Evolutionary conservation across 116 monocot genomes (phyloP).

Genomic region (Phalaenopsis hybrid): DNA sequence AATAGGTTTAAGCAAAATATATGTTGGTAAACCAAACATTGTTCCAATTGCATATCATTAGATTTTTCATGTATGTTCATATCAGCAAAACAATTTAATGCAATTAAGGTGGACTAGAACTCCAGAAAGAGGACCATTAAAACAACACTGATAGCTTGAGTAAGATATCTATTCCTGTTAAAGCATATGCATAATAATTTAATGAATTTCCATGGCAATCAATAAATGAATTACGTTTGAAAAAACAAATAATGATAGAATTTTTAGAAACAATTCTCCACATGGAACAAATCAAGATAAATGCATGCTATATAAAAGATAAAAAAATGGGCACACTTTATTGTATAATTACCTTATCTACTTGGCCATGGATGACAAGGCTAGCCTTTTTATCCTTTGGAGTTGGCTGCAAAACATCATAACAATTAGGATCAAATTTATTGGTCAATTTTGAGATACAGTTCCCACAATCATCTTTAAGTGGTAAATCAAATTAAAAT

Average conservation of each 20-base stretch:
- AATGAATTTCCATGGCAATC: not conserved
- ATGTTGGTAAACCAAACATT: not conserved
- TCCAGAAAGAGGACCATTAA: too few species aligned
- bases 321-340: not conserved
- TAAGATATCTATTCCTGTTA: not conserved
- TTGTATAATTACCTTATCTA: constrained; percentile 68
- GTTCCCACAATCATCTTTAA: not conserved
- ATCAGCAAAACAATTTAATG: not conserved
- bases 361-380: constrained; percentile 80
- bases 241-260: not conserved
- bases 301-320: not conserved
- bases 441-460: not conserved
- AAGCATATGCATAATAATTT: not conserved
- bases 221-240: not conserved
- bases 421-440: not conserved
- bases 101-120: not conserved
- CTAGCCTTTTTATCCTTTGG: constrained; percentile 98
- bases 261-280: not conserved
- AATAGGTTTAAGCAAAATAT: not conserved
- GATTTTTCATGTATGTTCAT: not conserved
- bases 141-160: not conserved
- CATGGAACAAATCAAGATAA: constrained; percentile 1
- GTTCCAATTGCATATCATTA: not conserved
- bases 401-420: constrained; percentile 55
- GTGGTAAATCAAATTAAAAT: not conserved